Conservation (phyloP, 1,139 yeast species). For the Geotrichum macrosporum region DNA sequence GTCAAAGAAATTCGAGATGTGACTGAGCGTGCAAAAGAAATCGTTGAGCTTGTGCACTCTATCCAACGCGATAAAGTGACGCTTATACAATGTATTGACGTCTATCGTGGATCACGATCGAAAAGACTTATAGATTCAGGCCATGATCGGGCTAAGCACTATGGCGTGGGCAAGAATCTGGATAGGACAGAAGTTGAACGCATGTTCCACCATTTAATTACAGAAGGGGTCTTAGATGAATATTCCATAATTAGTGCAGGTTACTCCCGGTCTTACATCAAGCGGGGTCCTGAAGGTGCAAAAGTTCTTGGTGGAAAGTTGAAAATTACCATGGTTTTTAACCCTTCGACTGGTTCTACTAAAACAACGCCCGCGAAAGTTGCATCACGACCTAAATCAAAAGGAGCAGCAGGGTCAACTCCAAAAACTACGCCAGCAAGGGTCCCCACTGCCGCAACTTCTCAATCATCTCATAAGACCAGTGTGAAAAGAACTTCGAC, state of each 20-base stretch:
- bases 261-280: conserved; percentile 72
- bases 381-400: not conserved
- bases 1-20: conserved; percentile 59
- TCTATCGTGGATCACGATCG: conserved; percentile 69
- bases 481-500: no score
- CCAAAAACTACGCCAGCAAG: no score
- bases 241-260: conserved; percentile 57
- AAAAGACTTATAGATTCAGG: conserved; percentile 59
- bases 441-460: no score
- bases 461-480: no score
- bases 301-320: conserved; percentile 46
- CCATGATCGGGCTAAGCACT: conserved; percentile 52
- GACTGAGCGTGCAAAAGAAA: conserved; percentile 57
- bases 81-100: conserved; percentile 73
- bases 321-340: conserved; percentile 48
- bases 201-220: conserved; percentile 69
- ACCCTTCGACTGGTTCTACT: conserved; percentile 5
- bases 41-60: conserved; percentile 55
- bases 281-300: conserved; percentile 52
- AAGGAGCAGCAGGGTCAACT: no score
- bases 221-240: conserved; percentile 66
- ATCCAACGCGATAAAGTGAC: conserved; percentile 53
- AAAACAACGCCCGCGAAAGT: not conserved
- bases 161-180: conserved; percentile 65
- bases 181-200: conserved; percentile 72